Conservation (phyloP, 1,139 yeast genomes). For the Keqinozyma sinolaborantium region DNA sequence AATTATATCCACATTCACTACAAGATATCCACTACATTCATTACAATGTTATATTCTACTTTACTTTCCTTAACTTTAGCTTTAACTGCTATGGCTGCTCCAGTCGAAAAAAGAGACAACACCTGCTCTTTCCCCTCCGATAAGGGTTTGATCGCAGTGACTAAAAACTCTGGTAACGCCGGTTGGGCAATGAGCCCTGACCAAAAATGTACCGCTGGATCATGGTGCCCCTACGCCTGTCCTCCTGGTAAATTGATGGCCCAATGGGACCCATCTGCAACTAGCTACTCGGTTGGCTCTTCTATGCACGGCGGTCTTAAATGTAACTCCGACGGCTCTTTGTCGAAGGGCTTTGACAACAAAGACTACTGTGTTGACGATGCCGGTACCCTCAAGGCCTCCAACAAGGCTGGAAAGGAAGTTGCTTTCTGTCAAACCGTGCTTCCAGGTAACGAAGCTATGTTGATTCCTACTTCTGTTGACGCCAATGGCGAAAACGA, state of each 20-base stretch:
- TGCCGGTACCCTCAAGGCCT: slow-evolving; percentile 63
- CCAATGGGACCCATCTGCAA: slow-evolving; percentile 68
- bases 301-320: slow-evolving; percentile 79
- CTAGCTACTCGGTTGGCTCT: slow-evolving; percentile 59
- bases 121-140: slow-evolving; percentile 68
- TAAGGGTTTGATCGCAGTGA: slow-evolving; percentile 65
- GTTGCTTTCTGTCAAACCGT: slow-evolving; percentile 93
- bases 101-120: slow-evolving; percentile 24
- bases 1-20: neutral
- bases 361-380: slow-evolving; percentile 73
- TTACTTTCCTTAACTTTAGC: slow-evolving; percentile 15
- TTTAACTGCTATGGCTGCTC: slow-evolving; percentile 22
- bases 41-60: slow-evolving; percentile 17
- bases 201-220: slow-evolving; percentile 67
- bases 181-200: slow-evolving; percentile 92
- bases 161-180: slow-evolving; percentile 53
- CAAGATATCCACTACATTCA: slow-evolving; percentile 16
- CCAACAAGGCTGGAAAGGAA: slow-evolving; percentile 49
- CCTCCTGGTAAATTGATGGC: slow-evolving; percentile 80
- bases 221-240: slow-evolving; percentile 86
- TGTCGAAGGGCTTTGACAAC: slow-evolving; percentile 59
- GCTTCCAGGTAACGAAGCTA: slow-evolving; percentile 89
- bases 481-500: slow-evolving; percentile 40
- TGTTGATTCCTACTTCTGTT: slow-evolving; percentile 81
- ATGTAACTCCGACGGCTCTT: slow-evolving; percentile 67